Percentiles rank a stretch among this genome's conserved stretches.
These are phyloP conservation scores for Kingdonia uniflora DNA, from an alignment of 164 flowering plant genomes.

Conservation along the genomic window DNA sequence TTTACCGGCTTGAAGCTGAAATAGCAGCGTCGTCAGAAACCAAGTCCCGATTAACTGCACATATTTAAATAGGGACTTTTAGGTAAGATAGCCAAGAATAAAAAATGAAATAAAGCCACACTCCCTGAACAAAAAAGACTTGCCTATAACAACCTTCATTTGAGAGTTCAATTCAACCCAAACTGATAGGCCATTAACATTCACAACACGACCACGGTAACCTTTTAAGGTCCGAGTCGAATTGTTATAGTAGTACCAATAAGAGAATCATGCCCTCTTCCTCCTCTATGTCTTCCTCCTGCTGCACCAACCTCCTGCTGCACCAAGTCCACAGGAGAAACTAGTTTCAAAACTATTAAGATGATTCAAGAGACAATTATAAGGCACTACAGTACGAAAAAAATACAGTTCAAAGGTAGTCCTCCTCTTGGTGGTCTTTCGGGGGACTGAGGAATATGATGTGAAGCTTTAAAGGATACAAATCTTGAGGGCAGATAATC, in stretches of 20 bases:
- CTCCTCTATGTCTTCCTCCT: constrained; percentile 81
- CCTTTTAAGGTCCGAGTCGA: constrained; percentile 81
- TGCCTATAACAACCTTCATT: constrained; percentile 94
- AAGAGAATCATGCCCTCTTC: constrained; percentile 79
- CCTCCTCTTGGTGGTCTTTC: constrained; percentile 65
- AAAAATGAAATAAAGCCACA: neutral
- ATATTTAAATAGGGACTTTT: neutral
- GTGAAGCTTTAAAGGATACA: constrained; percentile 39
- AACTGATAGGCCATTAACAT: constrained; percentile 55
- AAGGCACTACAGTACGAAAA: neutral
- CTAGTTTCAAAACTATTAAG: neutral
- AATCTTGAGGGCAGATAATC: constrained; percentile 43
- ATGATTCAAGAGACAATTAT: neutral
- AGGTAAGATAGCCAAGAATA: neutral
- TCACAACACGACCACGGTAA: constrained; percentile 85
- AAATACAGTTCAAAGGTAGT: constrained; percentile 41
- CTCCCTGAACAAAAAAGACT: constrained; percentile 4
- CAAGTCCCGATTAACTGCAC: constrained; percentile 64
- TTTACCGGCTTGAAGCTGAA: constrained; percentile 70
- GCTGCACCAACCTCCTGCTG: too few species aligned
- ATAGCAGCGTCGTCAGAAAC: constrained; percentile 61
- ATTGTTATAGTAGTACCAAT: constrained; percentile 62
- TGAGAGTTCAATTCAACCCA: constrained; percentile 85
- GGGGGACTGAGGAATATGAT: constrained; percentile 55
- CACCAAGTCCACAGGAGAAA: constrained; percentile 4